Base-by-base conservation (phyloP, 306 rosid genomes). In the Albizia julibrissin region DNA sequence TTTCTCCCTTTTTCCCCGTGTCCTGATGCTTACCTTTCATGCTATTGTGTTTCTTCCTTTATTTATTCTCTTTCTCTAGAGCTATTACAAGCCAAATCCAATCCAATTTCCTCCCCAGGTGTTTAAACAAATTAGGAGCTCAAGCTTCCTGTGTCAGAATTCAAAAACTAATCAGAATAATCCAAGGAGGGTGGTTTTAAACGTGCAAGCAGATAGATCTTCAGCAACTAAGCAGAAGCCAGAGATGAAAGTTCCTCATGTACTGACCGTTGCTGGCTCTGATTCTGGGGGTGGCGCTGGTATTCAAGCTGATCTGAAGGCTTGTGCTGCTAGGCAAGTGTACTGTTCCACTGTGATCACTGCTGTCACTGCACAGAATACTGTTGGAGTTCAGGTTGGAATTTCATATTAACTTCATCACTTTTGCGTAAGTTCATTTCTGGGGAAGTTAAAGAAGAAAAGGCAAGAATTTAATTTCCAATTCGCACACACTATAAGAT, bases 281-380 rank as follows among this genome's bases (percentile, higher is more conserved):
- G 99, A 95, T 79, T 95, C 98, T 15, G 97, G 98, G 31, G 93
- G 88, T 14, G 99, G 99, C 37, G 98, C 98, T 42, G 99, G 99
- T 80, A 93, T 95, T 72, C 99, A 95, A 87, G 98, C 99, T 0
- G 99, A 95, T 68, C 89, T 95, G 2, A 95, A 91, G 81, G 86
- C 99, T 33, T 95, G 99, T 70, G 93, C 98, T 24, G 92, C 98
- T 3, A 91, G 87, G n/a, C 84, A 87, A 12, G 97, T 95, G 52
- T 93, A 88, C 79, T 95, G 99, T 84, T 95, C 99, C n/a, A 93
- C 99, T 39, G 98, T 88, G 71, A 87, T 95, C 2, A 93, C 99
- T 75, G 94, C 98, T 83, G 85, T 95, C 47, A 95, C 99, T 65
- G 99, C 99, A 43, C 98, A 95, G 77, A 95, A 95, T 87, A 95